Conservation (phyloP, 495 filamentous ascomycete species). For the Penicillium riverlandense region DNA sequence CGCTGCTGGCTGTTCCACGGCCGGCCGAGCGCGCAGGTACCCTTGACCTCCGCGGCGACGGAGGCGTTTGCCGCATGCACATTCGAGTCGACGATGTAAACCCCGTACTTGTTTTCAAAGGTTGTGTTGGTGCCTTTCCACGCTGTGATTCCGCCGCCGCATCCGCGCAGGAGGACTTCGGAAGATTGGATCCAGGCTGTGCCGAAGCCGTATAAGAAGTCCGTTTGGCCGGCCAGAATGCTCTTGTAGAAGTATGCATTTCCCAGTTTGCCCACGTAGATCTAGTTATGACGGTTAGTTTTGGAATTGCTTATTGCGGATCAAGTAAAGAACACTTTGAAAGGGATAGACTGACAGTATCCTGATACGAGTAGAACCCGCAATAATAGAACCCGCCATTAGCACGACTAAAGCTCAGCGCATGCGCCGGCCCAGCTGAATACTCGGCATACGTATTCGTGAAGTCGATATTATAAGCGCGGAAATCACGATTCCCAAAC, state of each 20-base stretch:
- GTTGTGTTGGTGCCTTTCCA: slow-evolving; percentile 63
- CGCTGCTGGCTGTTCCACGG: slow-evolving; percentile 53
- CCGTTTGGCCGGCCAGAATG: slow-evolving; percentile 53
- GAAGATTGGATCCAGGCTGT: slow-evolving; percentile 41
- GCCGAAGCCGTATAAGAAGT: slow-evolving; percentile 52
- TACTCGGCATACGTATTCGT: slow-evolving; percentile 48
- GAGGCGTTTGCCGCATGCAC: slow-evolving; percentile 45
- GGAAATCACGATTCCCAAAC: slow-evolving; percentile 50
- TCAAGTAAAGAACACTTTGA: no score
- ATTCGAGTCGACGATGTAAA: slow-evolving; percentile 48
- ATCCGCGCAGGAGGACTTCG: slow-evolving; percentile 40
- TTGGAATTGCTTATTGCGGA: no score
- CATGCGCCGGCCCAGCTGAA: slow-evolving; percentile 46
- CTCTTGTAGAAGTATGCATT: slow-evolving; percentile 50
- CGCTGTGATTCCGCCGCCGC: slow-evolving; percentile 57
- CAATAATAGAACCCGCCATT: slow-evolving; percentile 55
- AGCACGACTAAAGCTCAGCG: slow-evolving; percentile 46
- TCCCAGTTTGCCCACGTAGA: slow-evolving; percentile 55
- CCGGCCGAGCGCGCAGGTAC: slow-evolving; percentile 48
- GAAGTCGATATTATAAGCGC: slow-evolving; percentile 54
- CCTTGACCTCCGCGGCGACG: slow-evolving; percentile 35
- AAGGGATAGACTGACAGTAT: slow-evolving; percentile 34
- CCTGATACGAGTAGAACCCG: slow-evolving; percentile 52
- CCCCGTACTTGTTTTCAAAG: slow-evolving; percentile 54
- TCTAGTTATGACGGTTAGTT: slow-evolving; percentile 11